Conservation (phyloP, 208 protist species). For the Leishmania guyanensis region DNA sequence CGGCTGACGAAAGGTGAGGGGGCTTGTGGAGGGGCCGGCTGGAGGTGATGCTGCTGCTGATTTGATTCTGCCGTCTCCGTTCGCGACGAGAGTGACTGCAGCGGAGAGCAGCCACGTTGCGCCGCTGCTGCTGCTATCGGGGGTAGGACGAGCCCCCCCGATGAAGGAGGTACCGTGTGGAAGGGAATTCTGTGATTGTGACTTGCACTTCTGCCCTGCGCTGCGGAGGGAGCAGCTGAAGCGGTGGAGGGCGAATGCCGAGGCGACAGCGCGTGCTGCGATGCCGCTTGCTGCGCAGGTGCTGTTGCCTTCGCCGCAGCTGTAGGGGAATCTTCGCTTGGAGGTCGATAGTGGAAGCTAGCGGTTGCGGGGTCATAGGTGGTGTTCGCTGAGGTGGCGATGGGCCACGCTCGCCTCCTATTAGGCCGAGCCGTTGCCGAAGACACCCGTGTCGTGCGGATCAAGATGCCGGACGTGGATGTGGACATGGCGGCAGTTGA, state of each 20-base stretch:
- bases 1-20: neutral
- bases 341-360: neutral
- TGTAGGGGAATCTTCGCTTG: neutral
- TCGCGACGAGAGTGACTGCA: neutral
- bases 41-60: neutral
- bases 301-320: neutral
- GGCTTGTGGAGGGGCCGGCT: neutral
- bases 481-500: neutral
- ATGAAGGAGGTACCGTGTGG: conserved; percentile 6
- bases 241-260: neutral
- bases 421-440: neutral
- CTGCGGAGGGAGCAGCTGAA: neutral
- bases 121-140: conserved; percentile 1
- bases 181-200: conserved; percentile 22
- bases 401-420: conserved; percentile 4
- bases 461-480: conserved; percentile 8
- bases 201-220: neutral
- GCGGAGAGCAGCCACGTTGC: conserved; percentile 19
- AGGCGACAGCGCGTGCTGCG: neutral
- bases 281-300: neutral
- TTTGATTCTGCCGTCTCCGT: neutral
- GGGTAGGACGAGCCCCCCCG: neutral
- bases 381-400: conserved; percentile 11
- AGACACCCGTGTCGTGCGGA: conserved; percentile 4
- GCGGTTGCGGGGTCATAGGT: neutral